Evolutionary conservation across 225 moss, liverwort and hornwort species (phyloP).

Genomic region (Sphagnum contortum): DNA sequence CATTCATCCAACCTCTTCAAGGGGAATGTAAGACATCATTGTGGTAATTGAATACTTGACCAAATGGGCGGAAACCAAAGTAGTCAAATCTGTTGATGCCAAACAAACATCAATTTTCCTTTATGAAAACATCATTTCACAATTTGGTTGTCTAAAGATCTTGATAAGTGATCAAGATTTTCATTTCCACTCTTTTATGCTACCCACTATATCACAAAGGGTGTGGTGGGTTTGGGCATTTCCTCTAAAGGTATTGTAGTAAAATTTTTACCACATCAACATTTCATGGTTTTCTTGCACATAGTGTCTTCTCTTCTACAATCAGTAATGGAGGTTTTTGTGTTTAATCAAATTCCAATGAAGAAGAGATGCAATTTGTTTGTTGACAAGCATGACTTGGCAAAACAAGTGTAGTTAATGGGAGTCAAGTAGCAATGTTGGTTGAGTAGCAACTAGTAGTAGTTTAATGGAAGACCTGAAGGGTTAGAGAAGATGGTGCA

Average conservation of each 20-base stretch:
- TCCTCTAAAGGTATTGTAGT: no score
- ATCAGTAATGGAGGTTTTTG: no score
- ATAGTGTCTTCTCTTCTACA: not conserved
- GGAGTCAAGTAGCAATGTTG: no score
- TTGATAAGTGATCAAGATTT: not conserved
- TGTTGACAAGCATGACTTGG: no score
- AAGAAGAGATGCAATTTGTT: no score
- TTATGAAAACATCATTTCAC: not conserved
- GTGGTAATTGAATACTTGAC: not conserved
- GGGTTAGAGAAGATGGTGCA: no score
- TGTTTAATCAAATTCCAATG: no score
- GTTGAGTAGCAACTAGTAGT: no score
- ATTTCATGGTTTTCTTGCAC: not conserved
- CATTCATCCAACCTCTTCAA: not conserved
- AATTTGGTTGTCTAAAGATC: constrained; percentile 1
- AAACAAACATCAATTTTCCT: not conserved
- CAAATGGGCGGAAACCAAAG: not conserved
- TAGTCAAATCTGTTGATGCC: not conserved
- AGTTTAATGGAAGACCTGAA: no score
- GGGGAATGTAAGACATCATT: not conserved
- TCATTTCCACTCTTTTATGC: constrained; percentile 4
- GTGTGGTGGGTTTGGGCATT: no score
- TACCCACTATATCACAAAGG: not conserved
- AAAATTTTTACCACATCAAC: not conserved
- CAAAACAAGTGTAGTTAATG: no score